phyloP scores from a whole-genome alignment of 2,329 filamentous ascomycete genomes.

The Colletotrichum orchidophilum region DNA sequence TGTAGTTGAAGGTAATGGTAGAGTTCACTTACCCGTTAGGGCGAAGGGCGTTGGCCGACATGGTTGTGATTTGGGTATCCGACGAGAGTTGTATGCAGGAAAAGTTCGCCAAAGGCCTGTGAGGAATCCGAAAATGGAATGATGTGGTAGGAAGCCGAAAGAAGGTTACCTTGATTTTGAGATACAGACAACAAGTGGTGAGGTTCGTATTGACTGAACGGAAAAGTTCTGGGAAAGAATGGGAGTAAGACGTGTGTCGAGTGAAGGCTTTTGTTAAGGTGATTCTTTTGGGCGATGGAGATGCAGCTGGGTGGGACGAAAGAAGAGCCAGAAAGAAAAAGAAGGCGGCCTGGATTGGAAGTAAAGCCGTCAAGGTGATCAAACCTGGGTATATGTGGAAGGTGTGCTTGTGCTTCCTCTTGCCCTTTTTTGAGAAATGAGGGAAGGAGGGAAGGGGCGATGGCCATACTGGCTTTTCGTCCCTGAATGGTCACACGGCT shows the following conservation, averaged over 20 bases:
- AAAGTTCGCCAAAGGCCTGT: neutral
- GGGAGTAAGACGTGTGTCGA: neutral
- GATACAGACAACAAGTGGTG: neutral
- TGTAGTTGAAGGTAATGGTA: neutral
- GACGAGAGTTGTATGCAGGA: neutral
- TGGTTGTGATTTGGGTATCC: neutral
- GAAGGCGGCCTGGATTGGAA: no score
- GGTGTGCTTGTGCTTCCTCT: no score
- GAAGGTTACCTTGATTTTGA: neutral
- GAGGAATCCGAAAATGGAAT: no score
- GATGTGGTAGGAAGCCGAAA: neutral
- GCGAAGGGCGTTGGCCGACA: neutral
- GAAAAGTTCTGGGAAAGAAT: neutral
- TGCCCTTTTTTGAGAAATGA: no score
- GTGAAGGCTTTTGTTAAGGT: neutral
- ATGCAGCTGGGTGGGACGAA: no score
- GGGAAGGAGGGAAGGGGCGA: no score
- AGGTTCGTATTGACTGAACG: neutral
- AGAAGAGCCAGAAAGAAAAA: no score
- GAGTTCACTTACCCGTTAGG: conserved; percentile 12
- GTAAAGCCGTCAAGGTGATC: no score
- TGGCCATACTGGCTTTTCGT: no score
- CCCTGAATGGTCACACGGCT: no score
- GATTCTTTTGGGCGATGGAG: neutral
- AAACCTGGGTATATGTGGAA: no score